Percentiles rank a stretch among this genome's conserved stretches.
phyloP scores from a whole-genome alignment of 371 early-diverging fungal species.

The Mucor sp. region DNA sequence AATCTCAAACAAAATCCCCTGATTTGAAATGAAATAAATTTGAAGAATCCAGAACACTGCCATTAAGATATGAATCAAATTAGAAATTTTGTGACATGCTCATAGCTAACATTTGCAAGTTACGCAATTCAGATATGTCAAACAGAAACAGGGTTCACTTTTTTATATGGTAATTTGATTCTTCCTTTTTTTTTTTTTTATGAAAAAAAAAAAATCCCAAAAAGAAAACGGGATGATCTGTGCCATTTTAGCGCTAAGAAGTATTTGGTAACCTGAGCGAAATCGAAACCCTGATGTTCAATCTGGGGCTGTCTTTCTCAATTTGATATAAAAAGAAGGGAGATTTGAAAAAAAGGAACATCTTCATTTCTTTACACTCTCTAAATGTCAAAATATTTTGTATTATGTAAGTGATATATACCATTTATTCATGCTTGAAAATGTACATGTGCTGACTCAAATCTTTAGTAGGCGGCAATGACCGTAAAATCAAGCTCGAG shows the following conservation, averaged over 20 bases:
- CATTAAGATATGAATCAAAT: no score
- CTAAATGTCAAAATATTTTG: not conserved
- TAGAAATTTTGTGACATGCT: no score
- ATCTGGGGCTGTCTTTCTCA: not conserved
- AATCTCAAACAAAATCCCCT: no score
- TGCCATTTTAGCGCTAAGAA: not conserved
- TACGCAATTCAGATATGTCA: not conserved
- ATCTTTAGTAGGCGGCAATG: constrained; percentile 35
- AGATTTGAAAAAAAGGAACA: not conserved
- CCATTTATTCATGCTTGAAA: not conserved
- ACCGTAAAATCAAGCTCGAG: constrained; percentile 40
- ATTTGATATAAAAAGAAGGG: not conserved
- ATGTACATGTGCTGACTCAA: no score
- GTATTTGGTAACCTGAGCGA: not conserved
- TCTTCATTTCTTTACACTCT: not conserved
- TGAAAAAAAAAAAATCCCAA: not conserved
- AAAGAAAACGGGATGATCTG: no score
- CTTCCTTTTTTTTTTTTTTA: not conserved
- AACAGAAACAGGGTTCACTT: not conserved
- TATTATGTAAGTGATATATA: not conserved
- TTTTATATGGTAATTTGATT: not conserved
- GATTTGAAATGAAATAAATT: no score
- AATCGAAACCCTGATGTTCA: not conserved
- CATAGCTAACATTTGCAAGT: not conserved
- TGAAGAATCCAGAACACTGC: no score